phyloP scores from a whole-genome alignment of 371 early-diverging fungal genomes.

The Circinella minor region DNA sequence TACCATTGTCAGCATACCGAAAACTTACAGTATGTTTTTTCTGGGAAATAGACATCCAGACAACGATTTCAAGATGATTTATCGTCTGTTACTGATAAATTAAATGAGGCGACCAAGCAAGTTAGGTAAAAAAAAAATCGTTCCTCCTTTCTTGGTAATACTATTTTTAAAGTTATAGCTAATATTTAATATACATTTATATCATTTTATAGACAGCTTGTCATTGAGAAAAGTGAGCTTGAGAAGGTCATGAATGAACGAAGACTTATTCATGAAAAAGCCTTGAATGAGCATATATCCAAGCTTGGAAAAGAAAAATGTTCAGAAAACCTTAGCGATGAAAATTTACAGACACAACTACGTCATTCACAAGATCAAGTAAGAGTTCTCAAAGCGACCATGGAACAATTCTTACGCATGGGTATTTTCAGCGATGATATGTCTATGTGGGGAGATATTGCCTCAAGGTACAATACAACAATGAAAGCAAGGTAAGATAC shows the following conservation, averaged over 20 bases:
- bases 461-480: conserved; percentile 9
- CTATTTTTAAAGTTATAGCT: neutral
- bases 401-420: conserved; percentile 51
- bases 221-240: conserved; percentile 22
- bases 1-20: neutral
- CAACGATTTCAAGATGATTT: conserved; percentile 18
- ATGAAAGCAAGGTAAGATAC: conserved; percentile 15
- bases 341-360: conserved; percentile 24
- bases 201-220: conserved; percentile 20
- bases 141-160: neutral
- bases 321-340: neutral
- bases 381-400: conserved; percentile 42
- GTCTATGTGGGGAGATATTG: conserved; percentile 21
- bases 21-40: neutral
- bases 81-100: conserved; percentile 5
- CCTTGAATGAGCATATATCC: neutral
- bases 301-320: neutral
- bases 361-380: conserved; percentile 47
- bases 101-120: conserved; percentile 11
- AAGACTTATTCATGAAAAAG: conserved; percentile 8
- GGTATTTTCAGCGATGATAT: conserved; percentile 43
- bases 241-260: conserved; percentile 25
- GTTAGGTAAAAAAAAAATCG: neutral
- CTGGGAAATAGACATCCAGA: conserved; percentile 8
- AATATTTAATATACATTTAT: neutral